A percentile compares a stretch with the other conserved stretches of the same genome.
These are phyloP conservation scores for Pythium oligandrum DNA, from an alignment of 352 stramenopile species.

Conservation along the genomic window DNA sequence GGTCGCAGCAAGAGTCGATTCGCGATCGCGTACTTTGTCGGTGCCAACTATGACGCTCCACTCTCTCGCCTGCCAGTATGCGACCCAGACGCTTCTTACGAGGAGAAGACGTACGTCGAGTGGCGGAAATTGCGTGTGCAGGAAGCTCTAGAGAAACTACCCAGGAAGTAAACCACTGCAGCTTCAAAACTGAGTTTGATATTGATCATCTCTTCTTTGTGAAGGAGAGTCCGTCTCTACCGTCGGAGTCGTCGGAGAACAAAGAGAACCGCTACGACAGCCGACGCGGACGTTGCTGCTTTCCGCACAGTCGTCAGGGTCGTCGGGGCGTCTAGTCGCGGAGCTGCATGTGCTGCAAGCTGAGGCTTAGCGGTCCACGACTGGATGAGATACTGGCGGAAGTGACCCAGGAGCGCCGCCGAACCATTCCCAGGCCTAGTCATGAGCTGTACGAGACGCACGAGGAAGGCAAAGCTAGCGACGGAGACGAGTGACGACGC, in stretches of 20 bases:
- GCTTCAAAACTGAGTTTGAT: too few relatives aligned
- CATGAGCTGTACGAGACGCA: slow-evolving; percentile 24
- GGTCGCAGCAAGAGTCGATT: slow-evolving; percentile 5
- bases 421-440: slow-evolving; percentile 6
- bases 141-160: slow-evolving; percentile 1
- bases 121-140: slow-evolving; percentile 19
- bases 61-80: slow-evolving; percentile 5
- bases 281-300: slow-evolving; percentile 33
- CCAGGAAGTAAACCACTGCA: too few relatives aligned
- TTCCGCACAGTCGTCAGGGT: slow-evolving; percentile 25
- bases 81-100: neutral
- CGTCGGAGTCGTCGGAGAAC: slow-evolving; percentile 16
- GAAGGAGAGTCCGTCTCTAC: slow-evolving; percentile 1
- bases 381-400: slow-evolving; percentile 18
- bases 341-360: slow-evolving; percentile 12
- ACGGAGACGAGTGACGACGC: slow-evolving; percentile 64
- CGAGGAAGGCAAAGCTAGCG: slow-evolving; percentile 34
- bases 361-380: slow-evolving; percentile 13
- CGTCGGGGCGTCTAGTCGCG: neutral
- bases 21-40: slow-evolving; percentile 20
- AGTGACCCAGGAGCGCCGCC: slow-evolving; percentile 13
- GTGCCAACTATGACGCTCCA: slow-evolving; percentile 16
- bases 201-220: too few relatives aligned
- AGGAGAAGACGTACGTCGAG: slow-evolving; percentile 12
- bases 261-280: slow-evolving; percentile 28